Conservation (phyloP, 495 filamentous ascomycete genomes). For the Tuber borchii region DNA sequence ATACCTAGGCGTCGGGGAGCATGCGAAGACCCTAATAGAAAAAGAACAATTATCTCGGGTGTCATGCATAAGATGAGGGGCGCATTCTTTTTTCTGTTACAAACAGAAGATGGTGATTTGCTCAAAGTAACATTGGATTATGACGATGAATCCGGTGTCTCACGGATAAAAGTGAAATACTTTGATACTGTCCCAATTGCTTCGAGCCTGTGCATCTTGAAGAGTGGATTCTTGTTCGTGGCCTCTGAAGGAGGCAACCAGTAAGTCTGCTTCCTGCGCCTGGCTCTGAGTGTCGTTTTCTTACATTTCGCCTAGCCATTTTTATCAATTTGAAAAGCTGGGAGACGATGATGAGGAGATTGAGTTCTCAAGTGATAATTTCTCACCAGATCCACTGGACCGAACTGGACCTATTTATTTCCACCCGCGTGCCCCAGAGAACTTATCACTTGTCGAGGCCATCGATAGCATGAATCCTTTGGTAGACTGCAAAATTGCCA, state of each 20-base stretch:
- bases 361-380: slow-evolving; percentile 76
- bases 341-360: slow-evolving; percentile 91
- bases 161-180: slow-evolving; percentile 85
- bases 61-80: slow-evolving; percentile 96
- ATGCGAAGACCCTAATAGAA: slow-evolving; percentile 86
- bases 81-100: slow-evolving; percentile 96
- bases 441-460: slow-evolving; percentile 75
- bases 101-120: slow-evolving; percentile 91
- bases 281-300: background rate
- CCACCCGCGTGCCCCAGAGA: slow-evolving; percentile 68
- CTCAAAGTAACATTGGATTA: slow-evolving; percentile 95
- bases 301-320: slow-evolving; percentile 48
- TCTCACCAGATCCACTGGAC: slow-evolving; percentile 63
- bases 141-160: slow-evolving; percentile 75
- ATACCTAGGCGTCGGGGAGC: slow-evolving; percentile 79
- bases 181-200: slow-evolving; percentile 93
- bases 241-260: slow-evolving; percentile 89
- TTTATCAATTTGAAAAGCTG: slow-evolving; percentile 96
- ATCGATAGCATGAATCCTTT: slow-evolving; percentile 86
- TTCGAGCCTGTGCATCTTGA: slow-evolving; percentile 78
- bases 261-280: slow-evolving; percentile 22
- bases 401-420: slow-evolving; percentile 74
- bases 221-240: slow-evolving; percentile 91
- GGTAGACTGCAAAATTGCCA: slow-evolving; percentile 81
- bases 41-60: slow-evolving; percentile 75